Evolutionary conservation across 352 stramenopile genomes (phyloP), one percentile per base, ranked within the genome.

Genomic region (Discostella stelligera): DNA sequence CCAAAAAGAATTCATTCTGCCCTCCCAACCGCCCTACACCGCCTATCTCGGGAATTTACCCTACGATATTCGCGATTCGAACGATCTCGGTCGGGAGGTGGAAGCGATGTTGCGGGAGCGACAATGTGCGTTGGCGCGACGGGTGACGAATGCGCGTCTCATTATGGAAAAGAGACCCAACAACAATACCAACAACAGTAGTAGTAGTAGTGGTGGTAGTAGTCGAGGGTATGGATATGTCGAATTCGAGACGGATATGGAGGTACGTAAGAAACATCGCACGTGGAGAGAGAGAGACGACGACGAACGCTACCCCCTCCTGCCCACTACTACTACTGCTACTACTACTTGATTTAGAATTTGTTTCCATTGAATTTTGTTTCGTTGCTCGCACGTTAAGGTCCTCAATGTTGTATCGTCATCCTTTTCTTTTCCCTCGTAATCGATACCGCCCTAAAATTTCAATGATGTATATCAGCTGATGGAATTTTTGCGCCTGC

Each of bases 141-240:
- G 76, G 11, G 16, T 46, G 11, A n/a, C 66, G 16, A 66, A 59
- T 11, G 59, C 58, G 0, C 71, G 70, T 13, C 54, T 83, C 6
- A 74, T 81, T 23, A 76, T 52, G 8, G 72, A 80, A 14, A 77
- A 44, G 46, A 13, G 21, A 0, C 73, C 80, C 6, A 44, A 44
- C n/a, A n/a, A n/a, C n/a, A n/a, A n/a, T n/a, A n/a, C n/a, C n/a
- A n/a, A n/a, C n/a, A n/a, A n/a, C n/a, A n/a, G n/a, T n/a, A n/a
- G n/a, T n/a, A n/a, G n/a, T n/a, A n/a, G n/a, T n/a, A n/a, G n/a
- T n/a, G n/a, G n/a, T n/a, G 67, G 70, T 41, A 68, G 66, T 39
- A 82, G 76, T 66, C 64, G 74, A 54, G 86, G 86, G 41, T 92
- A 84, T 74, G 87, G 83, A 10, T 92, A 92, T 70, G 75, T 90